Percentiles rank a stretch among this genome's conserved stretches.
Evolutionary conservation across 2,329 filamentous ascomycete genomes (phyloP).

Genomic region (Leptographium radiaticola): DNA sequence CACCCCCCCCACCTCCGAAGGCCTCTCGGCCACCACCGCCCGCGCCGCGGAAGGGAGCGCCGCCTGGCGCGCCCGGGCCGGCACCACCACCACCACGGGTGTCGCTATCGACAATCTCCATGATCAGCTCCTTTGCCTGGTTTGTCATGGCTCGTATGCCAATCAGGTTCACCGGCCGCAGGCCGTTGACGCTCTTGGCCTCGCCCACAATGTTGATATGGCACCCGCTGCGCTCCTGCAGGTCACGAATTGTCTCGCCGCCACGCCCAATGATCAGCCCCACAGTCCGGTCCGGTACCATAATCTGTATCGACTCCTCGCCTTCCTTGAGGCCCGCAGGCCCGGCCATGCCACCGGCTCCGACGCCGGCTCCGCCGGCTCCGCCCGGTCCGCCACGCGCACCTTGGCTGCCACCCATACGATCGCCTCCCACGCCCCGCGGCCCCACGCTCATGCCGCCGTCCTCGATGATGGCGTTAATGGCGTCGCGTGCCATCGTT

Average conservation of each 20-base stretch:
- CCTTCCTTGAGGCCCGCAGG: slow-evolving; percentile 53
- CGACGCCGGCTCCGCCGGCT: slow-evolving; percentile 18
- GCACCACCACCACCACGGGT: slow-evolving; percentile 33
- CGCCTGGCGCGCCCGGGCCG: slow-evolving; percentile 18
- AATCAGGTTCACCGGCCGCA: slow-evolving; percentile 83
- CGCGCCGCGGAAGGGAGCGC: slow-evolving; percentile 16
- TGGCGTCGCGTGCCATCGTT: slow-evolving; percentile 67
- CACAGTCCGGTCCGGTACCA: slow-evolving; percentile 88
- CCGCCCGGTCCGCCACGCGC: slow-evolving; percentile 10
- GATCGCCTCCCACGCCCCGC: neutral
- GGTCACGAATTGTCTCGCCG: slow-evolving; percentile 82
- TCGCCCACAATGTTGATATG: slow-evolving; percentile 93
- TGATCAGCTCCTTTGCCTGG: slow-evolving; percentile 72
- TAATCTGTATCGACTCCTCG: slow-evolving; percentile 81
- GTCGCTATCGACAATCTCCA: slow-evolving; percentile 91
- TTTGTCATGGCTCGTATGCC: slow-evolving; percentile 62
- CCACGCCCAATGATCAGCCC: slow-evolving; percentile 89
- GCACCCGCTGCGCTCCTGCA: slow-evolving; percentile 85
- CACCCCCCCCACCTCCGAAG: slow-evolving; percentile 1
- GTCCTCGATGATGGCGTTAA: slow-evolving; percentile 79
- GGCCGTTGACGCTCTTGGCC: slow-evolving; percentile 81
- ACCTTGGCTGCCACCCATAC: neutral
- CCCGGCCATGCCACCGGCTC: slow-evolving; percentile 18
- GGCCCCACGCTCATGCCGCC: slow-evolving; percentile 47
- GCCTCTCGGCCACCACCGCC: neutral